Base-by-base conservation (phyloP, 2,329 filamentous ascomycete species). In the Talaromyces marneffei region DNA sequence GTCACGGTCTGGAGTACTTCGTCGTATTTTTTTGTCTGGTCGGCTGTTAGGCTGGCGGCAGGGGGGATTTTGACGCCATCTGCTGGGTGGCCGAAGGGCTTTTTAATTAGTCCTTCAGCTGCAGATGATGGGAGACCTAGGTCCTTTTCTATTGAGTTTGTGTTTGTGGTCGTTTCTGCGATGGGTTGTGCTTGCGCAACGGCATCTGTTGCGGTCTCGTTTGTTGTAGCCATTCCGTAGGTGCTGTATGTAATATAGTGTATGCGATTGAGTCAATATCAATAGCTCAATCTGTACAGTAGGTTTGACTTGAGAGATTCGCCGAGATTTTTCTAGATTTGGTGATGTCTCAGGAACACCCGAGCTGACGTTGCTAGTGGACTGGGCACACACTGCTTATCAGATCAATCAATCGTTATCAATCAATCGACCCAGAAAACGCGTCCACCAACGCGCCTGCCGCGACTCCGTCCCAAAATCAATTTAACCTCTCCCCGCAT, bases 11-110 rank as follows among this genome's bases (percentile, higher is more conserved):
- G 80, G 50, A 97, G 84, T 56, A 97, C 82, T 65, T 85, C 79
- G 46, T 87, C 84, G 78, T 97, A 97, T 78, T 96, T 97, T 66
- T 82, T 74, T 71, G 90, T 78, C 77, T 97, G 90, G 37, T 96
- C 91, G 9, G 83, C 71, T 10, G 87, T 92, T 68, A 97, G 83
- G 62, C 82, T 74, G 5, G 84, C 75, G 9, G 81, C 80, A 5
- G 84, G 72, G 12, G 78, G 72, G 2, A 89, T 85, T 62, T 83
- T 84, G 72, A 83, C 83, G 37, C 78, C 77, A 1, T 87, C 76
- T 1, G 82, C 75, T 1, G 88, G 87, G 8, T 74, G 71, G n/a
- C 77, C 73, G 65, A 90, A 80, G 35, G 87, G 88, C 46, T 82
- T 86, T 66, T 80, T 80, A 59, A 80, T 73, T 20, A 70, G 62